Base-by-base conservation (phyloP, 2,329 filamentous ascomycete genomes). In the Scolecobasidium constrictum region DNA sequence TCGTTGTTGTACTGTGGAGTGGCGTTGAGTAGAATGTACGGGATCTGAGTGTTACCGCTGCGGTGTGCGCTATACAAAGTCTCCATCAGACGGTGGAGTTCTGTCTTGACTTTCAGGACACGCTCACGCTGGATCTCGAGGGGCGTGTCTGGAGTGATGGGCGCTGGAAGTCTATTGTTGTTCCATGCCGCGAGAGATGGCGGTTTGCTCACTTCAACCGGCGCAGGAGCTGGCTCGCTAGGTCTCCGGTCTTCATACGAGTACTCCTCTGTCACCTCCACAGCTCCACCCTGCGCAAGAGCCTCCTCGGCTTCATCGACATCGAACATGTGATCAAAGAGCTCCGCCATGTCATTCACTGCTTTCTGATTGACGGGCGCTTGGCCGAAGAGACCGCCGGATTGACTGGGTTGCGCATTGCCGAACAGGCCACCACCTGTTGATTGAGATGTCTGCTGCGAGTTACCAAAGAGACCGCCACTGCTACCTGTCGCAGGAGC, bases 321-420 rank as follows among this genome's bases (percentile, higher is more conserved):
- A 16, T 41, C 38, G 16, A 41, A 33, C 15, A 41, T 33, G 16
- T 41, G 38, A 26, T 33, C 38, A 33, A 33, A 34, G 5, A 41
- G 7, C 11, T 41, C 38, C 4, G 21, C n/a, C 22, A 41, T 9
- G 13, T 41, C 38, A 33, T 31, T 23, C 3, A 41, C 26, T 6
- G 28, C 4, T 12, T 28, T 34, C n/a, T 19, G n/a, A n/a, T 41
- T 15, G 7, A 34, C 17, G 4, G 4, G 5, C 4, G 38, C 9
- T 5, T 19, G 5, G 23, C 38, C 22, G 6, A 34, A 41, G 21
- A 41, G 26, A 5, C 6, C 5, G n/a, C 13, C 22, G 3, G 13
- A 3, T 20, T 5, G 19, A 11, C n/a, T 15, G 33, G 5, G n/a
- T 4, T n/a, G 6, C 15, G 4, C 4, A 7, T 19, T 6, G 15